Conservation (phyloP, 805 yeast species). For the Ogataea ramenticola region DNA sequence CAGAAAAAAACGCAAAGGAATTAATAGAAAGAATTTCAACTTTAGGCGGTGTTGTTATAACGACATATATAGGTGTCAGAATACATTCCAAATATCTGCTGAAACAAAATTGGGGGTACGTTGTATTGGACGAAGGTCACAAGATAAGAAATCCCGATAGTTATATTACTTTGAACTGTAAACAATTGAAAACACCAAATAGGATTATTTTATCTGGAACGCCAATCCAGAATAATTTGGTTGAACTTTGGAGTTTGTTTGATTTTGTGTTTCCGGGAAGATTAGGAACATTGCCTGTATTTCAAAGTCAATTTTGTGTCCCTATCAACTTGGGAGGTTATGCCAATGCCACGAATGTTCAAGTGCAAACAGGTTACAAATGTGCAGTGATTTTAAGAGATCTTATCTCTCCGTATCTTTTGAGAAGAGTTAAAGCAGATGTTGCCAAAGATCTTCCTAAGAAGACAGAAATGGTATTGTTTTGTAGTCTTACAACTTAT, state of each 20-base stretch:
- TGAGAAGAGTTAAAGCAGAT: conserved; percentile 83
- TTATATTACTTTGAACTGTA: conserved; percentile 78
- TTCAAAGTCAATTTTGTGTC: conserved; percentile 82
- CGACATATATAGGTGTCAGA: conserved; percentile 68
- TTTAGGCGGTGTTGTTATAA: conserved; percentile 78
- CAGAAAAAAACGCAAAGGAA: conserved; percentile 25
- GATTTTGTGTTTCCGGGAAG: conserved; percentile 95
- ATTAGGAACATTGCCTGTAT: conserved; percentile 90
- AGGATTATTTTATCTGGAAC: conserved; percentile 90
- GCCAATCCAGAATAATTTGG: conserved; percentile 89
- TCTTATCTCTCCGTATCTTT: conserved; percentile 79
- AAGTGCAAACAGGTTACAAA: conserved; percentile 92
- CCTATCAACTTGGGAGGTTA: conserved; percentile 98
- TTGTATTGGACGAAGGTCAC: conserved; percentile 92
- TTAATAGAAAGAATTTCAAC: conserved; percentile 51
- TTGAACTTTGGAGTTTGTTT: conserved; percentile 90
- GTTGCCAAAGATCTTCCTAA: conserved; percentile 94
- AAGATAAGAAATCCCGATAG: conserved; percentile 93
- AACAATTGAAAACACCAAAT: conserved; percentile 76
- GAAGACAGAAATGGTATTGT: conserved; percentile 88
- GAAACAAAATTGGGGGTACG: conserved; percentile 82
- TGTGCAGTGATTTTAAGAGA: conserved; percentile 91
- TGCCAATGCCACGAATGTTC: conserved; percentile 93
- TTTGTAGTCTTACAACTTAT: conserved; percentile 73
- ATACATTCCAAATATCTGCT: conserved; percentile 49